Percentiles rank a stretch among this genome's conserved stretches.
These are phyloP conservation scores for Pichia sp. DNA, from an alignment of 1,139 yeast genomes.

Conservation along the genomic window DNA sequence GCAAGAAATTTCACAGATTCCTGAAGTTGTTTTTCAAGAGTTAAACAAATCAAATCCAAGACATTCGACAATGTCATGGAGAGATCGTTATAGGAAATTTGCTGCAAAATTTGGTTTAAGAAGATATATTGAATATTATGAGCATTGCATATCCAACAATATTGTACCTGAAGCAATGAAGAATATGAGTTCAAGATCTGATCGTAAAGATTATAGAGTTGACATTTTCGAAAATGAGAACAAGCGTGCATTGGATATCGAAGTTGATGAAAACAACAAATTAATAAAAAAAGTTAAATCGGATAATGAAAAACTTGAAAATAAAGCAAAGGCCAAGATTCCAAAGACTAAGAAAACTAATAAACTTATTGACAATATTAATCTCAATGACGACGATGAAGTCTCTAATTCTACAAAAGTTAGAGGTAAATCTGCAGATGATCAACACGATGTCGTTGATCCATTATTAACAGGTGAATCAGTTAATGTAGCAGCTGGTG, in stretches of 20 bases:
- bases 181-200: conserved; percentile 34
- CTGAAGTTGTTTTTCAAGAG: conserved; percentile 41
- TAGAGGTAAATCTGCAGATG: not conserved
- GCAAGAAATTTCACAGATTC: conserved; percentile 28
- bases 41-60: conserved; percentile 39
- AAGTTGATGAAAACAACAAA: not conserved
- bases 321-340: not conserved
- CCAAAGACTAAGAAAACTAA: not conserved
- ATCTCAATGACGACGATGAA: not conserved
- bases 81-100: conserved; percentile 70
- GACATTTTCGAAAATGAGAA: conserved; percentile 12
- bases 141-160: conserved; percentile 34
- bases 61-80: conserved; percentile 65
- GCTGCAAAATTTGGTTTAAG: conserved; percentile 55
- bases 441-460: not conserved
- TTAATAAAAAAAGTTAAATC: conserved; percentile 1
- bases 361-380: not conserved
- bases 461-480: not conserved
- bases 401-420: not conserved
- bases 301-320: not conserved
- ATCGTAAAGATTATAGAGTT: conserved; percentile 15
- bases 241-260: not conserved
- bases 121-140: conserved; percentile 50
- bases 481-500: conserved; percentile 1
- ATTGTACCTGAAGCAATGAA: conserved; percentile 48